phyloP scores from a whole-genome alignment of 2,329 filamentous ascomycete genomes.

The Fonsecaea nubica region DNA sequence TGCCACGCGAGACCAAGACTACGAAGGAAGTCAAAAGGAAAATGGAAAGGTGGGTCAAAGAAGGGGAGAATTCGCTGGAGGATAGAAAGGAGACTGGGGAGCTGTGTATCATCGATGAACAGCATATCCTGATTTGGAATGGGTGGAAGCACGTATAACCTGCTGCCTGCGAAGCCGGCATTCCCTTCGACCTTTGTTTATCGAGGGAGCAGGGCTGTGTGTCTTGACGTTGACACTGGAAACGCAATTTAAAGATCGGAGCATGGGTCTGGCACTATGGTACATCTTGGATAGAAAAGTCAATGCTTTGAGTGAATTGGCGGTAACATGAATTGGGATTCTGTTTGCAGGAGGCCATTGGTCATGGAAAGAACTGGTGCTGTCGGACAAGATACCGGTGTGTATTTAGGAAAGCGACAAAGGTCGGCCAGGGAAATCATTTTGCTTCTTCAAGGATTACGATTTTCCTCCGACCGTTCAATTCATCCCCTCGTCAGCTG shows the following conservation, averaged over 20 bases:
- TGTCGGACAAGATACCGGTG: neutral
- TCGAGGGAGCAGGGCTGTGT: neutral
- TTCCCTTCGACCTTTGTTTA: neutral
- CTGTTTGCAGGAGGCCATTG: neutral
- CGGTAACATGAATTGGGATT: neutral
- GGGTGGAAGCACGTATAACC: slow-evolving; percentile 65
- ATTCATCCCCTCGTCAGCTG: neutral
- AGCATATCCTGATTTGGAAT: slow-evolving; percentile 64
- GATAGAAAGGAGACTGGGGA: slow-evolving; percentile 54
- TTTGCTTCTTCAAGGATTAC: neutral
- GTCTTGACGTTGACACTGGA: neutral
- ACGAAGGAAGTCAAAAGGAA: slow-evolving; percentile 50
- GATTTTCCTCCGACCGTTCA: neutral
- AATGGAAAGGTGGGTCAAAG: slow-evolving; percentile 38
- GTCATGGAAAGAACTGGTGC: neutral
- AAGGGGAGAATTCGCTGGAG: slow-evolving; percentile 35
- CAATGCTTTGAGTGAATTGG: neutral
- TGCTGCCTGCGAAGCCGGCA: neutral
- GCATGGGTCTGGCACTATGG: neutral
- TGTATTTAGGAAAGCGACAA: neutral
- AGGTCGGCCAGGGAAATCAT: neutral
- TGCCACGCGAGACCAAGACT: slow-evolving; percentile 50
- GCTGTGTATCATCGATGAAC: slow-evolving; percentile 66
- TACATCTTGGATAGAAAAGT: neutral
- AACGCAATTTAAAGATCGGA: neutral